phyloP scores from a whole-genome alignment of 805 yeast species.

The Nakazawaea molendinolei region DNA sequence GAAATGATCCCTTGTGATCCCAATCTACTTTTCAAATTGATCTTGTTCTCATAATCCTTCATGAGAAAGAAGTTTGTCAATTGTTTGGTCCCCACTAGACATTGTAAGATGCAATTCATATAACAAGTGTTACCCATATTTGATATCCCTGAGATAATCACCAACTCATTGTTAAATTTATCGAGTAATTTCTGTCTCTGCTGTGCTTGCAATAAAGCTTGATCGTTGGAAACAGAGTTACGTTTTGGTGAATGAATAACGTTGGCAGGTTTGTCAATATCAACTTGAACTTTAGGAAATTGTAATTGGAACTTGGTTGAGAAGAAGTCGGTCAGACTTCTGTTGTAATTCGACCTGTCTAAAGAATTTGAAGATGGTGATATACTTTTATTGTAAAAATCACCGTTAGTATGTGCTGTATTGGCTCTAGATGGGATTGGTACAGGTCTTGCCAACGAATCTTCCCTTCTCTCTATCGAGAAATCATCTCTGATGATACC shows the following conservation, averaged over 20 bases:
- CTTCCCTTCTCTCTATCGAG: conserved; percentile 3
- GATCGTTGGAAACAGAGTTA: not conserved
- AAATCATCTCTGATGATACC: conserved; percentile 10
- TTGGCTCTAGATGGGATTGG: conserved; percentile 1
- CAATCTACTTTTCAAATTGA: conserved; percentile 63
- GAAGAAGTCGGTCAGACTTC: conserved; percentile 10
- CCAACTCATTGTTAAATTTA: conserved; percentile 15
- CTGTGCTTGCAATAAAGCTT: conserved; percentile 4
- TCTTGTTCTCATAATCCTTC: conserved; percentile 55
- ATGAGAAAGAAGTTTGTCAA: conserved; percentile 56
- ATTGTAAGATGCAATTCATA: conserved; percentile 87
- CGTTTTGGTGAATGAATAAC: conserved; percentile 5
- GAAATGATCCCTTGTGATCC: conserved; percentile 83
- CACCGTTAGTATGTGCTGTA: not conserved
- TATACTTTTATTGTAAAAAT: not conserved
- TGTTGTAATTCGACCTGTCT: conserved; percentile 5
- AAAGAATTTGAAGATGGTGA: not conserved
- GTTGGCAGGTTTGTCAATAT: conserved; percentile 5
- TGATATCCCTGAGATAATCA: conserved; percentile 60
- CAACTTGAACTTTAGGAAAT: not conserved
- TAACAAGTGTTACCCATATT: conserved; percentile 91
- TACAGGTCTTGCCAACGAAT: conserved; percentile 2
- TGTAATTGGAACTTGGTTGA: not conserved
- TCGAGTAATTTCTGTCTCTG: conserved; percentile 6
- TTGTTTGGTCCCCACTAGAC: conserved; percentile 67